Evolutionary conservation across 2,329 filamentous ascomycete genomes (phyloP), one percentile per base, ranked within the genome.

Genomic region (Pseudocercospora ulei): DNA sequence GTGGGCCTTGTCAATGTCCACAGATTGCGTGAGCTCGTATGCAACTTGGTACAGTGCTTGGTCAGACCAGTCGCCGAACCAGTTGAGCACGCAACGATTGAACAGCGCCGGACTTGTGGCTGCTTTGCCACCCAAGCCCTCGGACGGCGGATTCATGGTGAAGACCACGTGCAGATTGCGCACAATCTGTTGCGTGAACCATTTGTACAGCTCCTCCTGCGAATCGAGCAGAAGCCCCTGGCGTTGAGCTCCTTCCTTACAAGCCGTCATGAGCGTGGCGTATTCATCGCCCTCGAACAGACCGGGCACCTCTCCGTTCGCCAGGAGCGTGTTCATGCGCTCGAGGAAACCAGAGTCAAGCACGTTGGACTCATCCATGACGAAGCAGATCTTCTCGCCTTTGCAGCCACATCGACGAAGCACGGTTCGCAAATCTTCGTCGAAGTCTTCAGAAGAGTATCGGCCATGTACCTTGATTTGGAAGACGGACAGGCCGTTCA

Each of bases 391-490:
- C 70, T 96, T 96, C 62, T 99, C 90, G 22, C 90, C 90, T 69
- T 95, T 95, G 69, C 88, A 96, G 47, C 90, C 90, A 53, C 85
- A 92, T 41, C 90, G 77, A 29, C 90, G 80, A 25, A 99, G 75
- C 5, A 99, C 90, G 58, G 87, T 88, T 49, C 92, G 77, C 22
- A 99, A 69, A 62, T 99, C 90, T 42, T 99, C 92, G 58, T 99
- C 90, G 58, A 99, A 99, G 65, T 99, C 90, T 59, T 96, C 90
- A 1, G 83, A 83, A 9, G 90, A 95, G 65, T 98, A 99, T 60
- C 88, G 95, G 49, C 90, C 90, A 56, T 99, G 90, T 0, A 98
- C 90, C 70, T 98, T 99, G 72, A 99, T 98, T 66, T 99, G 90
- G 72, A 95, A 98, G 25, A 98, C 87, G 60, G 88, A 94, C 44